Conservation (phyloP, 257 asterid species). For the Solanum phureja region DNA sequence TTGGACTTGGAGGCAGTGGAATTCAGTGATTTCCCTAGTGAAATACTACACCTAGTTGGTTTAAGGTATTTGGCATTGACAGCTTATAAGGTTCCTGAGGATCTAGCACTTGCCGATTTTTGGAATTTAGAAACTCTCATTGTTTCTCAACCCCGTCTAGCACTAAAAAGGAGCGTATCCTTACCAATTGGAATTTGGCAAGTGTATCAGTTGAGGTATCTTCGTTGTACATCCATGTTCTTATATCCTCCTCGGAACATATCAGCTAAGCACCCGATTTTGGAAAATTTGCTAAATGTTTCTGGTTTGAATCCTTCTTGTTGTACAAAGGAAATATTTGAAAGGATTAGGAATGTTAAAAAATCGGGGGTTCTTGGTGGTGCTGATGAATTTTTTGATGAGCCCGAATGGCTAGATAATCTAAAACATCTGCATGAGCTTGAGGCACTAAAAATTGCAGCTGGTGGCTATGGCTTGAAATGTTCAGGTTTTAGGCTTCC, state of each 20-base stretch:
- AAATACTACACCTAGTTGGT: not conserved
- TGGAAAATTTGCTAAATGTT: not conserved
- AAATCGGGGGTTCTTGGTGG: not conserved
- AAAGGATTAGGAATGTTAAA: not conserved
- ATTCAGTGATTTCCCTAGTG: not conserved
- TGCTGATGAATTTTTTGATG: fast-evolving
- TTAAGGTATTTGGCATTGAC: not conserved
- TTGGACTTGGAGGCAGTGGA: not conserved
- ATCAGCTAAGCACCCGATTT: not conserved
- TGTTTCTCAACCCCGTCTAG: not conserved
- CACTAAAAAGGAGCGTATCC: fast-evolving
- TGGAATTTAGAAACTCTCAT: not conserved
- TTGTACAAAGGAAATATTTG: not conserved
- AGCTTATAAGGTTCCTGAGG: not conserved
- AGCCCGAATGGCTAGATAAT: not conserved
- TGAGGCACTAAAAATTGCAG: not conserved
- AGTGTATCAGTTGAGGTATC: not conserved
- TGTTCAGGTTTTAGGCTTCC: not conserved
- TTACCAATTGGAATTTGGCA: not conserved
- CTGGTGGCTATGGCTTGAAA: fast-evolving
- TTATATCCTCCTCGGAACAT: not conserved
- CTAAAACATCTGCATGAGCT: not conserved
- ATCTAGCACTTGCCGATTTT: not conserved
- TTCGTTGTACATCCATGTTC: not conserved
- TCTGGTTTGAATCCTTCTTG: not conserved